Evolutionary conservation across 2,329 filamentous ascomycete species (phyloP).

Genomic region (Phoma herbarum): DNA sequence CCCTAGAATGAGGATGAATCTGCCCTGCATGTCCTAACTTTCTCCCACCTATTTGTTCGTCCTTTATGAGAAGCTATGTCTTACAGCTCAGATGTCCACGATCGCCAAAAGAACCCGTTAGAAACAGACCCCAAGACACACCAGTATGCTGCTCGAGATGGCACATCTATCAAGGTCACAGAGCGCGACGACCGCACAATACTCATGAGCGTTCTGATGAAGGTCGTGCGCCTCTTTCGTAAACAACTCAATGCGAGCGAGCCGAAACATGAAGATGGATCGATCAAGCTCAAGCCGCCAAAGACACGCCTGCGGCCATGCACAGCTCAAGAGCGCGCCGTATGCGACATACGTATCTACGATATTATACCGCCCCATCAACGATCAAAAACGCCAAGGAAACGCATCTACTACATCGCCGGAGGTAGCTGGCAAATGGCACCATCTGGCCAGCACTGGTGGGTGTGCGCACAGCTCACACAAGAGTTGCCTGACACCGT

Average conservation of each 20-base stretch:
- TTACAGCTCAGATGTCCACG: not conserved
- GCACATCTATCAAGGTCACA: constrained; percentile 43
- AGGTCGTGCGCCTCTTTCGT: constrained; percentile 51
- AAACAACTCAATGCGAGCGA: constrained; percentile 44
- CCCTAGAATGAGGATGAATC: not conserved
- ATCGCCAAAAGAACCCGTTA: not conserved
- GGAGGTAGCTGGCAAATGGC: constrained; percentile 66
- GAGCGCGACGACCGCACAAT: constrained; percentile 52
- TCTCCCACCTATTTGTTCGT: not conserved
- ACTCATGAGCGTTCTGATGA: constrained; percentile 51
- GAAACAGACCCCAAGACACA: constrained; percentile 13
- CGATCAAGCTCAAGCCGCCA: constrained; percentile 50
- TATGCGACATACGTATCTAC: constrained; percentile 58
- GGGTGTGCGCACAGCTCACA: constrained; percentile 58
- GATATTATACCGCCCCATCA: constrained; percentile 48
- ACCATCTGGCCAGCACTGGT: constrained; percentile 62
- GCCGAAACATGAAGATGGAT: constrained; percentile 51
- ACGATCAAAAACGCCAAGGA: constrained; percentile 25
- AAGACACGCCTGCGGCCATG: constrained; percentile 46
- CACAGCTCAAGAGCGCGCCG: constrained; percentile 51
- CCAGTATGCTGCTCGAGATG: constrained; percentile 13
- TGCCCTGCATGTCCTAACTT: constrained; percentile 5
- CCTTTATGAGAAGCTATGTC: not conserved
- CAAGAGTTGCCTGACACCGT: constrained; percentile 52
- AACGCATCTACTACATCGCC: constrained; percentile 62